Percentiles rank a stretch among this genome's conserved stretches.
Evolutionary conservation across 805 yeast genomes (phyloP).

Genomic region (Nakazawaea ernobii): DNA sequence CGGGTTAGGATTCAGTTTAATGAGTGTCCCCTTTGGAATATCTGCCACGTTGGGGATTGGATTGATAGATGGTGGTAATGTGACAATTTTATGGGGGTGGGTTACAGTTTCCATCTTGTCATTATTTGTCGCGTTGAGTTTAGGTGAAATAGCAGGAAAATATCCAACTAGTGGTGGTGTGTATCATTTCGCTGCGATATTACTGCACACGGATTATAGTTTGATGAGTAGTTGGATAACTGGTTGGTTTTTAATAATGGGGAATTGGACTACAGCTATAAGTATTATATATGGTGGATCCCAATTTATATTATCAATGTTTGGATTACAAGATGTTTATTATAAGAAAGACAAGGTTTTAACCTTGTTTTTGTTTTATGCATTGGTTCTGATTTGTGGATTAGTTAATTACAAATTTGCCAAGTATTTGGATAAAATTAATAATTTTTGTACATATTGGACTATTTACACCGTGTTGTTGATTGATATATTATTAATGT

Average conservation of each 20-base stretch:
- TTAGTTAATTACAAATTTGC: conserved; percentile 59
- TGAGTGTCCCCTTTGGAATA: conserved; percentile 80
- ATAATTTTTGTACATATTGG: conserved; percentile 69
- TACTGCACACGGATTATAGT: conserved; percentile 55
- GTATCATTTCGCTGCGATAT: conserved; percentile 70
- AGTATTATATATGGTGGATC: conserved; percentile 74
- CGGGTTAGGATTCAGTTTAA: conserved; percentile 73
- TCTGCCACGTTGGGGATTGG: conserved; percentile 70
- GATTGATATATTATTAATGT: conserved; percentile 56
- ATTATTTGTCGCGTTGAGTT: conserved; percentile 58
- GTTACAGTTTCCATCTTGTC: conserved; percentile 58
- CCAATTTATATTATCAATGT: conserved; percentile 61
- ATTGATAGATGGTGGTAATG: conserved; percentile 70
- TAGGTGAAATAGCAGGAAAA: conserved; percentile 73
- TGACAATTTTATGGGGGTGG: conserved; percentile 75
- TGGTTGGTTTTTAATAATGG: conserved; percentile 70
- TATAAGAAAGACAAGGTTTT: conserved; percentile 51
- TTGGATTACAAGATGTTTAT: conserved; percentile 55
- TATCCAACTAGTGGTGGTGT: conserved; percentile 75
- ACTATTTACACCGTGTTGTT: conserved; percentile 63
- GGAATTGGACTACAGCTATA: conserved; percentile 74
- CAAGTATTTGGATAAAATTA: conserved; percentile 54
- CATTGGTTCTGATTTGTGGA: conserved; percentile 54
- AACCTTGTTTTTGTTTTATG: conserved; percentile 51
- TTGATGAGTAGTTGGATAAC: conserved; percentile 65